Conservation (phyloP, 129 eudicot species). For the Flaveria linearis region DNA sequence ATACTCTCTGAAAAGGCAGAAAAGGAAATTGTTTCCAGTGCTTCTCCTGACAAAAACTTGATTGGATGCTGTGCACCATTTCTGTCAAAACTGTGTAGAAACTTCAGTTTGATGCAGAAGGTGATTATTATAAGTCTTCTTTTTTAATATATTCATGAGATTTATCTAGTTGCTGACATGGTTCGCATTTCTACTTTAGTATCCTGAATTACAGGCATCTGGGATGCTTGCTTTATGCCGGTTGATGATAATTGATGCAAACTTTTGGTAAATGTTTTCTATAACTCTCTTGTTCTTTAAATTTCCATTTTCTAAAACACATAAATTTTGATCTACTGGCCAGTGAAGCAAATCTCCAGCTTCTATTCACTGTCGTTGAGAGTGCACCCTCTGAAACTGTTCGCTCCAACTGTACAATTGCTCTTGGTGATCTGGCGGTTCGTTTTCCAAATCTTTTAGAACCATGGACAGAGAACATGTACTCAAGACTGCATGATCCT, state of each 20-base stretch:
- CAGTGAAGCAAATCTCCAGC: slow-evolving; percentile 94
- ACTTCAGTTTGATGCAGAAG: slow-evolving; percentile 91
- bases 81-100: slow-evolving; percentile 79
- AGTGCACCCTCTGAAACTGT: slow-evolving; percentile 90
- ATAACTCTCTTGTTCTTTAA: not conserved
- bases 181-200: slow-evolving; percentile 43
- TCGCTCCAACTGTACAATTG: slow-evolving; percentile 94
- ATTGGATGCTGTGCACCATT: slow-evolving; percentile 87
- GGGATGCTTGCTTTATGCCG: slow-evolving; percentile 97
- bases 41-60: slow-evolving; percentile 64
- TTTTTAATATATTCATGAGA: not conserved
- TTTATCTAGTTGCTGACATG: slow-evolving; percentile 43
- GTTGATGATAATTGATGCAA: slow-evolving; percentile 87
- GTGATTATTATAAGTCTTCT: slow-evolving; percentile 34
- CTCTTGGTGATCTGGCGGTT: slow-evolving; percentile 97
- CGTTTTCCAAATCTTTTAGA: slow-evolving; percentile 94
- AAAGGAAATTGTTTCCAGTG: slow-evolving; percentile 78
- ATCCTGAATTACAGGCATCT: slow-evolving; percentile 91
- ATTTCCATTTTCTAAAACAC: not conserved
- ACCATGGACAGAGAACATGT: slow-evolving; percentile 98
- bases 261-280: slow-evolving; percentile 63
- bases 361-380: slow-evolving; percentile 93
- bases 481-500: slow-evolving; percentile 74
- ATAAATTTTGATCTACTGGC: slow-evolving; percentile 17
- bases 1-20: slow-evolving; percentile 73